Evolutionary conservation across 2,329 filamentous ascomycete genomes (phyloP).

Genomic region (Boeremia exigua): DNA sequence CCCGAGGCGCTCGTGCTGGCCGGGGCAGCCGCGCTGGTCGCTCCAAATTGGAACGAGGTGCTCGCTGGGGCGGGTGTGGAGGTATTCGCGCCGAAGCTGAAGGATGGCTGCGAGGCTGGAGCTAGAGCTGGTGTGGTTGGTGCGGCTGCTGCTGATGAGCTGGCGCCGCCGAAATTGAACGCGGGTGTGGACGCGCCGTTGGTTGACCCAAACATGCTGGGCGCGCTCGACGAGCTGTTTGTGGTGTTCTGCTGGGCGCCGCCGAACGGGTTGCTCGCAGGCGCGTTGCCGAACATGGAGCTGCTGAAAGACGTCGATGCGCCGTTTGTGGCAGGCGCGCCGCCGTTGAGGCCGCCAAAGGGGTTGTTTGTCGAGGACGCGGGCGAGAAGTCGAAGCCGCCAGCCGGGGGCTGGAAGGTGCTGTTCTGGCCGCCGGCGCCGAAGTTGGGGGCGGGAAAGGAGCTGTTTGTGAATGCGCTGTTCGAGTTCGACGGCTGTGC

Average conservation of each 20-base stretch:
- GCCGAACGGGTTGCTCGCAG: conserved; percentile 29
- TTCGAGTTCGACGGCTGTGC: conserved; percentile 32
- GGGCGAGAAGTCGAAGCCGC: conserved; percentile 38
- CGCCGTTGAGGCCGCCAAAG: conserved; percentile 25
- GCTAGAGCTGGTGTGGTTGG: conserved; percentile 22
- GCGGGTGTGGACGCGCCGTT: conserved; percentile 18
- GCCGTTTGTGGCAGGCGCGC: conserved; percentile 32
- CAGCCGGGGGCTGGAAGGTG: conserved; percentile 33
- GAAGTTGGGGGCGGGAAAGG: conserved; percentile 41
- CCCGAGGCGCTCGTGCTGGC: conserved; percentile 12
- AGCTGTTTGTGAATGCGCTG: conserved; percentile 38
- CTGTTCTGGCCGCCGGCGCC: conserved; percentile 28
- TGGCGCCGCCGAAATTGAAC: conserved; percentile 17
- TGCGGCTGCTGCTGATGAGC: conserved; percentile 1
- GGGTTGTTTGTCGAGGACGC: conserved; percentile 26
- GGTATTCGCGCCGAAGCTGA: conserved; percentile 12
- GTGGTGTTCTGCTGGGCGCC: conserved; percentile 26
- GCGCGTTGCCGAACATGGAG: conserved; percentile 27
- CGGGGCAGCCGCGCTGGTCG: conserved; percentile 15
- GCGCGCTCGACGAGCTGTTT: conserved; percentile 14
- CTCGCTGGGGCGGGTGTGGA: conserved; percentile 19
- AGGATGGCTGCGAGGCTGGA: conserved; percentile 20
- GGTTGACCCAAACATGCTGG: conserved; percentile 26
- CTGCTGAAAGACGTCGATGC: conserved; percentile 25
- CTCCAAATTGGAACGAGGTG: conserved; percentile 24